phyloP scores from a whole-genome alignment of 768 basidiomycete species.

The Pisolithus microcarpus region DNA sequence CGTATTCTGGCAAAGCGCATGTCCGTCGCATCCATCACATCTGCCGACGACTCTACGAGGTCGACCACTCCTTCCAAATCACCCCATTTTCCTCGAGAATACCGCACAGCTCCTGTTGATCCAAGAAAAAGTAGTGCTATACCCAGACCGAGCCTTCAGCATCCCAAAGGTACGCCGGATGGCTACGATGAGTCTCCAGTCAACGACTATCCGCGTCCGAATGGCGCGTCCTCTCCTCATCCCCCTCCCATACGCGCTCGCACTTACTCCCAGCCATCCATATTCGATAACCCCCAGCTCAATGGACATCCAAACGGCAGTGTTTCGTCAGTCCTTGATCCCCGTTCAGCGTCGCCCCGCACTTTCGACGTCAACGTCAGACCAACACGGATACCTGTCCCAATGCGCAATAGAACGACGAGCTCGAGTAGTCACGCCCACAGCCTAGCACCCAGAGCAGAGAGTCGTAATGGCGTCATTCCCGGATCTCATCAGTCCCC shows the following conservation, averaged over 20 bases:
- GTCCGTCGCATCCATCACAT: conserved; percentile 63
- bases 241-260: conserved; percentile 44
- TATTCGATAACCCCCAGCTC: conserved; percentile 32
- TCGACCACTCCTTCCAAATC: conserved; percentile 15
- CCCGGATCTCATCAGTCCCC: conserved; percentile 18
- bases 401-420: conserved; percentile 33
- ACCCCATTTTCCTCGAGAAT: conserved; percentile 14
- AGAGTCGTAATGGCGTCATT: conserved; percentile 27
- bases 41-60: conserved; percentile 38
- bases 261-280: conserved; percentile 59
- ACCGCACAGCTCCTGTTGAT: conserved; percentile 17
- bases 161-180: conserved; percentile 26
- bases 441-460: conserved; percentile 30
- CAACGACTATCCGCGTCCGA: conserved; percentile 17
- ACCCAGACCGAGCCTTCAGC: conserved; percentile 40
- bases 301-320: conserved; percentile 23
- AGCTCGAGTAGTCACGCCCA: conserved; percentile 36
- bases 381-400: conserved; percentile 44
- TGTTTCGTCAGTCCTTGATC: conserved; percentile 28
- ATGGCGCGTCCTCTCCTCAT: conserved; percentile 24
- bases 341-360: conserved; percentile 40
- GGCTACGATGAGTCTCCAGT: conserved; percentile 17
- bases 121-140: conserved; percentile 37
- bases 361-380: conserved; percentile 31
- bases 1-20: conserved; percentile 69